phyloP scores from a whole-genome alignment of 495 filamentous ascomycete species.

The Penicillium longicatenatum region DNA sequence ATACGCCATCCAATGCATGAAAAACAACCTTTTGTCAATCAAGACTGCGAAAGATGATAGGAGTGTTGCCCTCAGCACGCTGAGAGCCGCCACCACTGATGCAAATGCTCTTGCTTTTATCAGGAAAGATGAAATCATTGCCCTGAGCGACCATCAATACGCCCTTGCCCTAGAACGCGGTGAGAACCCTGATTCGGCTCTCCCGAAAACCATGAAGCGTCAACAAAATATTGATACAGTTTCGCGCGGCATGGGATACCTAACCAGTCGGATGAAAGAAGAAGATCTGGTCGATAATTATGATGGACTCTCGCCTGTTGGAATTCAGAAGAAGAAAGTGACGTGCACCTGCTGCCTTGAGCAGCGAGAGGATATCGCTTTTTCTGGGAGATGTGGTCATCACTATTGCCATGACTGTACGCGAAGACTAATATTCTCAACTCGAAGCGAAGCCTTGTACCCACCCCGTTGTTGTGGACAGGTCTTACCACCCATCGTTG shows the following conservation, averaged over 20 bases:
- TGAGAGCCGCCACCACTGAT: not conserved
- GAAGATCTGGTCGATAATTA: not conserved
- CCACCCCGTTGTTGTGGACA: slow-evolving; percentile 1
- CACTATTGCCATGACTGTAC: not conserved
- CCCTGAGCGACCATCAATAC: not conserved
- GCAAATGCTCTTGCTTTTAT: not conserved
- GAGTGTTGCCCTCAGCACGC: not conserved
- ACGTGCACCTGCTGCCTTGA: not conserved
- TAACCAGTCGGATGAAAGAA: not conserved
- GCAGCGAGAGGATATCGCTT: not conserved
- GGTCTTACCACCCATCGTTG: not conserved
- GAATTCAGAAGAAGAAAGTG: too few species aligned
- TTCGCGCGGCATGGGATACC: not conserved
- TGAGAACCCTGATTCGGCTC: not conserved
- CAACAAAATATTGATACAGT: not conserved
- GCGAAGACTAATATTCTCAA: not conserved
- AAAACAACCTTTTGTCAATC: not conserved
- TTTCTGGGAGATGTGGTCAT: not conserved
- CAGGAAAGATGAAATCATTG: not conserved
- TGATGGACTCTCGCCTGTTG: not conserved
- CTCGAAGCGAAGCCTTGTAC: not conserved
- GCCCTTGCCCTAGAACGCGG: not conserved
- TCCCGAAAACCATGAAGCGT: not conserved
- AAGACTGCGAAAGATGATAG: not conserved
- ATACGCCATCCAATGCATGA: not conserved